Conservation (phyloP, 2,329 filamentous ascomycete species). For the Fusarium sp. region DNA sequence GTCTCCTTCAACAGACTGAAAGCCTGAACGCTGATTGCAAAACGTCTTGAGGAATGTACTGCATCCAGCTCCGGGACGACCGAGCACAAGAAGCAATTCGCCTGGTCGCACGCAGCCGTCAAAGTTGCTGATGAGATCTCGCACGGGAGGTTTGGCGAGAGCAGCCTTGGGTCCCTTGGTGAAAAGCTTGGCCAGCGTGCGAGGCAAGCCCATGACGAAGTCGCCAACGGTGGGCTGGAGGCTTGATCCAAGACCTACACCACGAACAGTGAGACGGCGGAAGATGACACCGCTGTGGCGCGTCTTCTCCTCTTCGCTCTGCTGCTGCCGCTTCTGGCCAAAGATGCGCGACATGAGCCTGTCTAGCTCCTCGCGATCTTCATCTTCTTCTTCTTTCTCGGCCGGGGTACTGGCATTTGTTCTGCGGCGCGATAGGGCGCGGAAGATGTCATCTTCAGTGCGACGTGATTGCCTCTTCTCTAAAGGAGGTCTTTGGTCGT, state of each 20-base stretch:
- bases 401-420: conserved; percentile 48
- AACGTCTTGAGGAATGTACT: conserved; percentile 77
- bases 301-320: conserved; percentile 75
- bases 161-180: conserved; percentile 61
- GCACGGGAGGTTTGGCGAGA: conserved; percentile 64
- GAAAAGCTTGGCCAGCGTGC: conserved; percentile 57
- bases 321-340: conserved; percentile 67
- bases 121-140: conserved; percentile 71
- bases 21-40: conserved; percentile 73
- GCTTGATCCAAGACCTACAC: conserved; percentile 71
- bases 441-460: conserved; percentile 63
- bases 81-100: conserved; percentile 74
- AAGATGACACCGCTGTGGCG: conserved; percentile 75
- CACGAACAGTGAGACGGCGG: conserved; percentile 74
- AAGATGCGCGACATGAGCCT: conserved; percentile 76
- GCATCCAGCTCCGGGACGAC: conserved; percentile 73
- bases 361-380: conserved; percentile 62
- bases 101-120: conserved; percentile 75
- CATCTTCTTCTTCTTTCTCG: conserved; percentile 50
- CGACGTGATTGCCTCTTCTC: conserved; percentile 41
- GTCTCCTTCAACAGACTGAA: conserved; percentile 70
- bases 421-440: conserved; percentile 58
- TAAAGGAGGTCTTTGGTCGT: conserved; percentile 21
- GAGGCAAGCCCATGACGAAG: conserved; percentile 64
- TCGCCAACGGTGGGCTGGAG: conserved; percentile 67